Conservation (phyloP, 2,329 filamentous ascomycete genomes). For the Colletotrichum sp. region DNA sequence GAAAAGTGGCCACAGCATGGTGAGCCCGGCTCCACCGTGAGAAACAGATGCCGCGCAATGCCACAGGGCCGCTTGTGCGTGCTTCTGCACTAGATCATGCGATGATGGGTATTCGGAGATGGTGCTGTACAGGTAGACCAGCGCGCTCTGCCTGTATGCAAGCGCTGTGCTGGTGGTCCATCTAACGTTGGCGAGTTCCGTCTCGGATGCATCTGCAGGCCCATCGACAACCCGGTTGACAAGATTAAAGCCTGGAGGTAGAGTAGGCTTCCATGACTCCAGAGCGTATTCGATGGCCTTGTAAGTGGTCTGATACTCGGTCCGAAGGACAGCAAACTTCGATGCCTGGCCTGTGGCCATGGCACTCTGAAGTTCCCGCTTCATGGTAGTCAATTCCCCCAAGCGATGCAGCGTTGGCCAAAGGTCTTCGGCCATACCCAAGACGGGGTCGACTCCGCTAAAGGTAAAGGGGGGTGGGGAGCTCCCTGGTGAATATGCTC, state of each 20-base stretch:
- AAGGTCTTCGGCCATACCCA: constrained; percentile 17
- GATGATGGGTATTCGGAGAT: constrained; percentile 14
- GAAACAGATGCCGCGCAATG: constrained; percentile 20
- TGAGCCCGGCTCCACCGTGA: constrained; percentile 12
- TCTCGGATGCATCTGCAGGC: constrained; percentile 8
- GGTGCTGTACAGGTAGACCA: constrained; percentile 15
- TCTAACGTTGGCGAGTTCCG: constrained; percentile 16
- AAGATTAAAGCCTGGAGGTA: constrained; percentile 16
- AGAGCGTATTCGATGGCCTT: constrained; percentile 8
- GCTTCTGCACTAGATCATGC: constrained; percentile 17
- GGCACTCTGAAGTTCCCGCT: constrained; percentile 10
- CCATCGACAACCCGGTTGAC: constrained; percentile 23
- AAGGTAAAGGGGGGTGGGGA: neutral
- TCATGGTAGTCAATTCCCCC: constrained; percentile 1
- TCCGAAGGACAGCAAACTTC: constrained; percentile 8
- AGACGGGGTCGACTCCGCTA: neutral
- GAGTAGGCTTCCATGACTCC: constrained; percentile 5
- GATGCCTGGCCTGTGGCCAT: neutral
- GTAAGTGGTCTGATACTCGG: constrained; percentile 14
- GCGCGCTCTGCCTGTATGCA: constrained; percentile 17
- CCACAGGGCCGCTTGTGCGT: constrained; percentile 20
- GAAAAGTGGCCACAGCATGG: constrained; percentile 21
- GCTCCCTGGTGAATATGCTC: constrained; percentile 1
- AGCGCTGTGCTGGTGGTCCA: constrained; percentile 20
- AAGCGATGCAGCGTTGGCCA: constrained; percentile 17